Conservation (phyloP, 2,329 filamentous ascomycete genomes). For the Myrmaecium sp. region DNA sequence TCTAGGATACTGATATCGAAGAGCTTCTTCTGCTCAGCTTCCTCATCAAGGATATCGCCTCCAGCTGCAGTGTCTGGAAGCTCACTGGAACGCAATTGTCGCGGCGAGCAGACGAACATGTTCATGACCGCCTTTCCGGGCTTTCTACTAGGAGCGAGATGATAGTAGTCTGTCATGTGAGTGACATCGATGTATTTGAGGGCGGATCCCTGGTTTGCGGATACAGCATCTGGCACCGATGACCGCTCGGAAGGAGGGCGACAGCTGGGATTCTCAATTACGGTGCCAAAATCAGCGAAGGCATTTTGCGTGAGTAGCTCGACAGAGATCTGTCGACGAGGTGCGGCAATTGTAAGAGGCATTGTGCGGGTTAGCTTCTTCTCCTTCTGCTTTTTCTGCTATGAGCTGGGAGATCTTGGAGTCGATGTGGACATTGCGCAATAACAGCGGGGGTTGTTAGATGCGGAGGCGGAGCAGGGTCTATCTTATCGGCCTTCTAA, state of each 20-base stretch:
- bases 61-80: neutral
- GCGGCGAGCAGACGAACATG: conserved; percentile 73
- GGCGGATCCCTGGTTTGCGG: conserved; percentile 73
- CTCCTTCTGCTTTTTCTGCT: no score
- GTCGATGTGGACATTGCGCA: no score
- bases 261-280: conserved; percentile 53
- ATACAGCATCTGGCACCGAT: conserved; percentile 30
- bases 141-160: conserved; percentile 41
- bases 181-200: conserved; percentile 74
- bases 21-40: conserved; percentile 16
- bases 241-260: conserved; percentile 33
- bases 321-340: conserved; percentile 34
- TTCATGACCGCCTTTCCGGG: conserved; percentile 52
- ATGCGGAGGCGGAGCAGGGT: no score
- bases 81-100: conserved; percentile 30
- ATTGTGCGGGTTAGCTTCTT: conserved; percentile 7
- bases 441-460: no score
- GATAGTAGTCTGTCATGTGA: conserved; percentile 54
- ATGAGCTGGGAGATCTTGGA: no score
- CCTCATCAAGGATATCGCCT: conserved; percentile 18
- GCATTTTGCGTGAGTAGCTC: conserved; percentile 48
- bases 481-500: no score
- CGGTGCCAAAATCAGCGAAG: conserved; percentile 70
- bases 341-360: conserved; percentile 22
- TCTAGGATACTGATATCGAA: conserved; percentile 66